Conservation (phyloP, 371 early-diverging fungal species). For the Mucor circinelloides region DNA sequence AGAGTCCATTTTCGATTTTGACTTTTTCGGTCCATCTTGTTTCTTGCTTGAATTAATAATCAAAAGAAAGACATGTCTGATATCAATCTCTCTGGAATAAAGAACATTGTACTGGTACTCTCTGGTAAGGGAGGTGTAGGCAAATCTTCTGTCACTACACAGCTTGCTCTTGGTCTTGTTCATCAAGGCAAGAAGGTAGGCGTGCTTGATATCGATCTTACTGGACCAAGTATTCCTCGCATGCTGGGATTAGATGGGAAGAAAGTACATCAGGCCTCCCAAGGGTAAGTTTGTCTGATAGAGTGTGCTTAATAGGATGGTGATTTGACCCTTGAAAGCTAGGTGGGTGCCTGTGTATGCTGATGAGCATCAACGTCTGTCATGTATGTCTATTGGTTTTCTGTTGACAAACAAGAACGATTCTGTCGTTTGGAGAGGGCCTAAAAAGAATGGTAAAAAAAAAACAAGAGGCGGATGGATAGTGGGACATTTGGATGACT, state of each 20-base stretch:
- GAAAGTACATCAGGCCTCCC: constrained; percentile 75
- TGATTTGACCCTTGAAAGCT: background rate
- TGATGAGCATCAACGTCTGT: constrained; percentile 67
- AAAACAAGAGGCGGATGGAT: background rate
- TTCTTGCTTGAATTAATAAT: background rate
- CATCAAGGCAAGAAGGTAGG: constrained; percentile 69
- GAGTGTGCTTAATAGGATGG: too few species aligned
- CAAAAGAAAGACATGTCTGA: constrained; percentile 30
- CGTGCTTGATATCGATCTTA: constrained; percentile 92
- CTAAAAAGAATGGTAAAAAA: constrained; percentile 84
- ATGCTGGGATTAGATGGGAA: constrained; percentile 82
- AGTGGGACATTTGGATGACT: background rate
- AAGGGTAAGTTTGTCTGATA: constrained; percentile 48
- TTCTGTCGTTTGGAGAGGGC: constrained; percentile 96
- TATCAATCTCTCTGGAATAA: constrained; percentile 44
- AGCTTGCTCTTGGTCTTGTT: constrained; percentile 64
- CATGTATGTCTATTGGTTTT: constrained; percentile 89
- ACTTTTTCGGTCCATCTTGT: background rate
- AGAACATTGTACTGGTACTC: constrained; percentile 81
- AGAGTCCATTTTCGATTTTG: background rate
- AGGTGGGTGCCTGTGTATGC: constrained; percentile 94
- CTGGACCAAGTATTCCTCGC: constrained; percentile 89
- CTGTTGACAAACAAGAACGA: constrained; percentile 79
- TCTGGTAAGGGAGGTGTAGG: constrained; percentile 98
- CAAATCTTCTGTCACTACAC: constrained; percentile 77